Percentiles rank a stretch among this genome's conserved stretches.
phyloP scores from a whole-genome alignment of 805 yeast genomes.

The Suhomyces sp. region DNA sequence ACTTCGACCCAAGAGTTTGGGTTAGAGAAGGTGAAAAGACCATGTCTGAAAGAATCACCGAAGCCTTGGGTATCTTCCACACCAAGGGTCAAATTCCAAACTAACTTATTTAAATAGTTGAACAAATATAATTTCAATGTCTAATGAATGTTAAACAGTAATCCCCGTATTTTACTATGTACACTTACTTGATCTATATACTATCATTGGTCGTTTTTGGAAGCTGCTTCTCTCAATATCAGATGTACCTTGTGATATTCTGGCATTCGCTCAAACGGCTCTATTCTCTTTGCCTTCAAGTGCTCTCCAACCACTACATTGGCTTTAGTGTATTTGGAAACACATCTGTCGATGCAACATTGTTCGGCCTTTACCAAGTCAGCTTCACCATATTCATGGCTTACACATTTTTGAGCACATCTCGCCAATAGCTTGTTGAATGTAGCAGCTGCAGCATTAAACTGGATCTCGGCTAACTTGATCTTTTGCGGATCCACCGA shows the following conservation, averaged over 20 bases:
- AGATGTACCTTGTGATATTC: constrained; percentile 25
- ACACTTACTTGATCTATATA: neutral
- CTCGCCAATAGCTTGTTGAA: constrained; percentile 49
- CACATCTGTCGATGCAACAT: constrained; percentile 83
- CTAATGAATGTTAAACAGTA: neutral
- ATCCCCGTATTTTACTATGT: neutral
- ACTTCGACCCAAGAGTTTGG: constrained; percentile 99
- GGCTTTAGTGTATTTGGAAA: constrained; percentile 73
- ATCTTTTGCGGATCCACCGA: constrained; percentile 60
- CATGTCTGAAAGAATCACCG: constrained; percentile 80
- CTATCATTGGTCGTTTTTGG: neutral
- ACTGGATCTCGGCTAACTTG: constrained; percentile 65
- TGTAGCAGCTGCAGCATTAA: constrained; percentile 50
- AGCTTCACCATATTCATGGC: constrained; percentile 79
- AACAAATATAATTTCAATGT: neutral
- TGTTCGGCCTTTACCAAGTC: constrained; percentile 84
- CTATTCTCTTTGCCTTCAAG: constrained; percentile 40
- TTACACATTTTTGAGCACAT: constrained; percentile 77
- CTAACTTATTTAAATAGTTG: constrained; percentile 20
- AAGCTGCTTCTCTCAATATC: constrained; percentile 1
- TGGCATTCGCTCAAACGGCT: constrained; percentile 44
- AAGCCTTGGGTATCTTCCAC: constrained; percentile 85
- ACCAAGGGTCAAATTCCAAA: constrained; percentile 53
- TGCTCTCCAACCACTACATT: constrained; percentile 60
- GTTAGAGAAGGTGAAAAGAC: constrained; percentile 99